Conservation (phyloP, 2,329 filamentous ascomycete species). For the Zymoseptoria brevis region DNA sequence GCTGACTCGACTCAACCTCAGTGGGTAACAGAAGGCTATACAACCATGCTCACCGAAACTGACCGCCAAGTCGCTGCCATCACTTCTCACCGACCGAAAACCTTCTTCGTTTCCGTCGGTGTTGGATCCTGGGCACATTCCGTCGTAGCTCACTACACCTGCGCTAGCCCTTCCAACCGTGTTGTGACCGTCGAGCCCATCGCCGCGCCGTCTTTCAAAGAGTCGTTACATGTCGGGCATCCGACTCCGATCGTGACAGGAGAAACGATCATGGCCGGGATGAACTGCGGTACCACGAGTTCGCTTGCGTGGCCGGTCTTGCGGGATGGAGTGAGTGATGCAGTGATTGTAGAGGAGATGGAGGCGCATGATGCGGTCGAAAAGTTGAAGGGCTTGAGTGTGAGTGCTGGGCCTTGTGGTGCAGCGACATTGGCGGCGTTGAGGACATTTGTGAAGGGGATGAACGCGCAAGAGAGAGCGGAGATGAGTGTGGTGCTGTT, state of each 20-base stretch:
- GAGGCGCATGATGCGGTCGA: slow-evolving; percentile 54
- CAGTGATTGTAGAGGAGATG: slow-evolving; percentile 52
- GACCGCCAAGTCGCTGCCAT: slow-evolving; percentile 51
- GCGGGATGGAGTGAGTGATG: slow-evolving; percentile 50
- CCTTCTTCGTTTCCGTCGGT: slow-evolving; percentile 59
- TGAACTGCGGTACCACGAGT: slow-evolving; percentile 65
- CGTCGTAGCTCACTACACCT: slow-evolving; percentile 58
- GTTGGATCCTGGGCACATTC: slow-evolving; percentile 67
- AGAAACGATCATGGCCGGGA: slow-evolving; percentile 63
- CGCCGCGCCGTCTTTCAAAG: slow-evolving; percentile 52
- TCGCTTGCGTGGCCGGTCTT: slow-evolving; percentile 57
- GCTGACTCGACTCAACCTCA: slow-evolving; percentile 17
- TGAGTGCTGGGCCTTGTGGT: slow-evolving; percentile 56
- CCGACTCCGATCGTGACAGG: slow-evolving; percentile 46
- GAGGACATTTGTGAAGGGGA: slow-evolving; percentile 33
- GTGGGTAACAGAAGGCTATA: slow-evolving; percentile 73
- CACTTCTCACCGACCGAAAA: slow-evolving; percentile 31
- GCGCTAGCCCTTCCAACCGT: slow-evolving; percentile 16
- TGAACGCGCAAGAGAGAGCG: slow-evolving; percentile 33
- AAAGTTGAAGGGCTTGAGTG: slow-evolving; percentile 42
- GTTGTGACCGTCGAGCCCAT: slow-evolving; percentile 66
- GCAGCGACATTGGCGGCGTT: slow-evolving; percentile 53
- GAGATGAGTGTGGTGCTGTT: slow-evolving; percentile 57
- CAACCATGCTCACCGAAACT: slow-evolving; percentile 61
- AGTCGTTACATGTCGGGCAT: slow-evolving; percentile 44